Conservation (phyloP, 495 filamentous ascomycete species). For the Penicillium pulvis region DNA sequence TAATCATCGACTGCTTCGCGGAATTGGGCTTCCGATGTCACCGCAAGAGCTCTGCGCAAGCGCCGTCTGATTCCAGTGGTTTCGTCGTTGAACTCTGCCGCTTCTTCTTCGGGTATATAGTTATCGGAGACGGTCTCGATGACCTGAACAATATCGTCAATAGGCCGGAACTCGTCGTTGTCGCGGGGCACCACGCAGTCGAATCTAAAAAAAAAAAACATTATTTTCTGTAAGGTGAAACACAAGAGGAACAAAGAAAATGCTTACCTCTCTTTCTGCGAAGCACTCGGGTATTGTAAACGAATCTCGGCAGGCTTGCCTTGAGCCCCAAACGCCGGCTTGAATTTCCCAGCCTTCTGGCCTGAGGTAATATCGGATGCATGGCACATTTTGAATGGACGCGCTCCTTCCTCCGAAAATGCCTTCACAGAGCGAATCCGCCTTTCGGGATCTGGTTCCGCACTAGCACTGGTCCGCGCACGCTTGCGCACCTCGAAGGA, state of each 20-base stretch:
- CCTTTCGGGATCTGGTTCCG: slow-evolving; percentile 58
- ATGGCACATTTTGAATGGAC: slow-evolving; percentile 62
- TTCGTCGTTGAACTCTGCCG: slow-evolving; percentile 68
- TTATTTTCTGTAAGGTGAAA: slow-evolving; percentile 4
- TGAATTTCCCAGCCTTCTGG: slow-evolving; percentile 49
- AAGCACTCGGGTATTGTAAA: slow-evolving; percentile 73
- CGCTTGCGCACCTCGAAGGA: slow-evolving; percentile 53
- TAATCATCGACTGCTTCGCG: slow-evolving; percentile 69
- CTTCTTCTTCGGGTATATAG: slow-evolving; percentile 70
- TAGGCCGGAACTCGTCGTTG: slow-evolving; percentile 75
- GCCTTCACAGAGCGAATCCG: slow-evolving; percentile 61
- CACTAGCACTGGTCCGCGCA: slow-evolving; percentile 40
- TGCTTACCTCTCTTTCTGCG: slow-evolving; percentile 65
- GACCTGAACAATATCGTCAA: slow-evolving; percentile 80
- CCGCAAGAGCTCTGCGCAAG: slow-evolving; percentile 67
- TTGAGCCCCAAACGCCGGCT: slow-evolving; percentile 47
- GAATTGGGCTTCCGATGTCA: slow-evolving; percentile 66
- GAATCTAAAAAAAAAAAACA: slow-evolving; percentile 56
- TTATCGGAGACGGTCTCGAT: slow-evolving; percentile 71
- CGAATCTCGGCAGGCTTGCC: slow-evolving; percentile 55
- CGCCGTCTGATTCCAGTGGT: slow-evolving; percentile 70
- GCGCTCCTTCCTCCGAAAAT: slow-evolving; percentile 56
- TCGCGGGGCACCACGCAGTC: slow-evolving; percentile 76
- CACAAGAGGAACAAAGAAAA: background rate
- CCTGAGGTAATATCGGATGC: slow-evolving; percentile 64